Conservation (phyloP, 176 grass and related monocot genomes). For the Poa annua region DNA sequence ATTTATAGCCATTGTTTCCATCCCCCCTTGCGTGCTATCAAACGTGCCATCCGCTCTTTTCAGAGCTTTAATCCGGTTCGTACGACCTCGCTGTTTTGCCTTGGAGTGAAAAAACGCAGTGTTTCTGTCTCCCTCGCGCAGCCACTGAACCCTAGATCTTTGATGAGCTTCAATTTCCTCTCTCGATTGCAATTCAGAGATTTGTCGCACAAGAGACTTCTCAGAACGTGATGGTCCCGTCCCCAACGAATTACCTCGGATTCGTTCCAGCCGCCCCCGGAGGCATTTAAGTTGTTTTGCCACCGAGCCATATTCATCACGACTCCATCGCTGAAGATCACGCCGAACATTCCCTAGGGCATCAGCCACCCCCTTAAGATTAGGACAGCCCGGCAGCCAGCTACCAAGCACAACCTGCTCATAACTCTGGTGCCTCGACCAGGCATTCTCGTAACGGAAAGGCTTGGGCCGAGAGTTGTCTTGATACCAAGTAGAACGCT, state of each 20-base stretch:
- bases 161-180: not conserved
- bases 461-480: no score
- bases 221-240: not conserved
- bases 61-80: accelerated
- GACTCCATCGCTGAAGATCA: not conserved
- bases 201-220: accelerated
- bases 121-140: not conserved
- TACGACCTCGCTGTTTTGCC: no score
- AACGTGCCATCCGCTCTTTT: accelerated
- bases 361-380: not conserved
- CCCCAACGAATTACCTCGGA: accelerated
- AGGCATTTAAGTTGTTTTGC: not conserved
- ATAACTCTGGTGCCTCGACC: not conserved
- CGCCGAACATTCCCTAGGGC: accelerated
- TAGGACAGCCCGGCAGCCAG: not conserved
- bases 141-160: not conserved
- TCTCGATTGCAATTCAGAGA: not conserved
- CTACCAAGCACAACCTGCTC: not conserved
- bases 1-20: accelerated
- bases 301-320: not conserved
- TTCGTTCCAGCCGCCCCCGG: accelerated
- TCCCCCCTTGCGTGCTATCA: accelerated
- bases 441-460: not conserved
- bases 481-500: no score
- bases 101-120: not conserved